phyloP scores from a whole-genome alignment of 108 stramenopile species.

The Skeletonema menzelii region DNA sequence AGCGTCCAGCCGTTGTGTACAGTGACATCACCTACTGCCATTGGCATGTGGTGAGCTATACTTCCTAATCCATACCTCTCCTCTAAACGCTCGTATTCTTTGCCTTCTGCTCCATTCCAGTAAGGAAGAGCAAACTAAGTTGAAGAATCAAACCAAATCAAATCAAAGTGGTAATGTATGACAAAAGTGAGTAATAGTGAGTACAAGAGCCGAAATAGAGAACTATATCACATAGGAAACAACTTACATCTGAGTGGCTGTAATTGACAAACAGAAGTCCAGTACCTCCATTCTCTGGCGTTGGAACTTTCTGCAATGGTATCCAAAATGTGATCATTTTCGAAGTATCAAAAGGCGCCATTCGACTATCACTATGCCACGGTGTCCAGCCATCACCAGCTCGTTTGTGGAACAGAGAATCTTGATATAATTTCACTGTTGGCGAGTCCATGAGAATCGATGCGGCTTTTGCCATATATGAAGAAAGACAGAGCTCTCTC shows the following conservation, averaged over 20 bases:
- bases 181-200: neutral
- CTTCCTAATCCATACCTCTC: slow-evolving; percentile 36
- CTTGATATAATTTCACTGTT: slow-evolving; percentile 83
- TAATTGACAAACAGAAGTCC: slow-evolving; percentile 73
- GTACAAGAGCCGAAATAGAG: neutral
- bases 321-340: slow-evolving; percentile 91
- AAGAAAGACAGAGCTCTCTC: slow-evolving; percentile 47
- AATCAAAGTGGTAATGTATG: neutral
- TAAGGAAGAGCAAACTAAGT: slow-evolving; percentile 71
- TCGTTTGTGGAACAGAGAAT: slow-evolving; percentile 84
- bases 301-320: slow-evolving; percentile 64
- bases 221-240: neutral
- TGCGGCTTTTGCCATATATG: slow-evolving; percentile 54
- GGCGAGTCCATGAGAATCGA: slow-evolving; percentile 61
- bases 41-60: slow-evolving; percentile 72
- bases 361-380: slow-evolving; percentile 86
- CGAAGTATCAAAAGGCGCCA: slow-evolving; percentile 88
- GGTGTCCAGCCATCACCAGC: slow-evolving; percentile 78
- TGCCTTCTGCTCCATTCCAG: slow-evolving; percentile 69
- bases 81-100: slow-evolving; percentile 62
- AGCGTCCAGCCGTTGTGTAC: slow-evolving; percentile 87
- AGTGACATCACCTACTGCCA: slow-evolving; percentile 73
- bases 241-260: slow-evolving; percentile 59
- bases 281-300: slow-evolving; percentile 52
- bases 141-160: neutral